phyloP scores from a whole-genome alignment of 768 basidiomycete species.

The Leccinum obscurum region DNA sequence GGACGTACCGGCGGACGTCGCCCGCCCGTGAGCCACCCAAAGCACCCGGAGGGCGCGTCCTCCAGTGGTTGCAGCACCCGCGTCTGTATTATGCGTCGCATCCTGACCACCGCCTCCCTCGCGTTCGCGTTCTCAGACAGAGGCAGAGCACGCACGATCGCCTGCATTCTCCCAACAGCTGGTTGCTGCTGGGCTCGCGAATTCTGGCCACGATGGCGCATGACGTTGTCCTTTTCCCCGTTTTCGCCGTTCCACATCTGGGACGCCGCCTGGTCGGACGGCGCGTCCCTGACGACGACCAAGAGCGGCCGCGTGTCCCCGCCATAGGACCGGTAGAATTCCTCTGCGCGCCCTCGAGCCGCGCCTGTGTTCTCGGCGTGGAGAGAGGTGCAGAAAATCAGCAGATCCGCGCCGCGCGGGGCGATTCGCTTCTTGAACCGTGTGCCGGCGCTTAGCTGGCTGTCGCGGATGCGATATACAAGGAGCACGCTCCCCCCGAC shows the following conservation, averaged over 20 bases:
- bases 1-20: no score
- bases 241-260: conserved; percentile 26
- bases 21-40: no score
- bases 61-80: no score
- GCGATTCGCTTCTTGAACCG: conserved; percentile 28
- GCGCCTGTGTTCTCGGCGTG: neutral
- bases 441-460: conserved; percentile 20
- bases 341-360: conserved; percentile 14
- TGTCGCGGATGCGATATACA: conserved; percentile 23
- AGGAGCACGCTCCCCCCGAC: conserved; percentile 16
- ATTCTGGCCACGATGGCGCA: no score
- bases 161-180: no score
- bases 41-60: no score
- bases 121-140: no score
- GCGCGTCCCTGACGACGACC: conserved; percentile 24
- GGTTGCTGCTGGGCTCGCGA: no score
- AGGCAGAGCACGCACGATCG: no score
- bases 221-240: neutral
- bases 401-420: conserved; percentile 26
- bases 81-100: no score
- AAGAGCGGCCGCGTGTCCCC: conserved; percentile 29
- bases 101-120: no score
- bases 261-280: conserved; percentile 18
- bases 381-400: conserved; percentile 24
- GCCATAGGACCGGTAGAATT: conserved; percentile 24